These are phyloP conservation scores for Limnomonas spitsbergensis DNA, from an alignment of 139 green algal genomes.

Conservation along the genomic window DNA sequence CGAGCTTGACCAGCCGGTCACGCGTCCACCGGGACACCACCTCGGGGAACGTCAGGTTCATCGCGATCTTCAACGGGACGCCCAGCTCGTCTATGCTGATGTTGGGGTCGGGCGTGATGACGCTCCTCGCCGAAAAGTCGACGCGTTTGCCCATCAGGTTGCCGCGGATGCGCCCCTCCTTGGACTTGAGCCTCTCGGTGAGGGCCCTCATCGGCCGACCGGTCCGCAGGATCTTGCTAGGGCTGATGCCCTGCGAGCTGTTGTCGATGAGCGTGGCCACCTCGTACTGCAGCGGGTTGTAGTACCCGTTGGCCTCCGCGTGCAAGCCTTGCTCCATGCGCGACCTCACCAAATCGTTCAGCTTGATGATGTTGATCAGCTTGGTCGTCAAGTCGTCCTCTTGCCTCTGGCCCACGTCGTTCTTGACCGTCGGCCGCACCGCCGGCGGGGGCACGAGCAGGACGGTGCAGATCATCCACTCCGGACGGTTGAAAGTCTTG, in stretches of 20 bases:
- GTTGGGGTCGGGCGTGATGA: constrained; percentile 94
- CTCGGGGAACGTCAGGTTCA: constrained; percentile 95
- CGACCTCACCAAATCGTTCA: constrained; percentile 80
- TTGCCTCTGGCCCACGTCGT: constrained; percentile 30
- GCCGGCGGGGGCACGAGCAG: constrained; percentile 87
- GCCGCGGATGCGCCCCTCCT: constrained; percentile 86
- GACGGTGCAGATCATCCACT: constrained; percentile 89
- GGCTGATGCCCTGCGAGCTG: constrained; percentile 52
- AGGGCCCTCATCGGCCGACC: constrained; percentile 88
- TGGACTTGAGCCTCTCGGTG: constrained; percentile 66
- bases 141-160: constrained; percentile 99
- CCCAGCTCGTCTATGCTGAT: constrained; percentile 94
- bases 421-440: constrained; percentile 69
- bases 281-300: constrained; percentile 69
- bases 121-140: constrained; percentile 92
- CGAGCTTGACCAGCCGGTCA: constrained; percentile 70
- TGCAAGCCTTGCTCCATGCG: constrained; percentile 76
- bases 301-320: constrained; percentile 40
- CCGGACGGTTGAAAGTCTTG: constrained; percentile 66
- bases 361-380: constrained; percentile 87
- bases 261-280: constrained; percentile 95
- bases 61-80: constrained; percentile 91
- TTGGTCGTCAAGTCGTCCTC: constrained; percentile 97
- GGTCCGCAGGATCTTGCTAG: constrained; percentile 50
- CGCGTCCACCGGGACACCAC: constrained; percentile 77